phyloP scores from a whole-genome alignment of 2,329 filamentous ascomycete species.

The Fusarium globosum region DNA sequence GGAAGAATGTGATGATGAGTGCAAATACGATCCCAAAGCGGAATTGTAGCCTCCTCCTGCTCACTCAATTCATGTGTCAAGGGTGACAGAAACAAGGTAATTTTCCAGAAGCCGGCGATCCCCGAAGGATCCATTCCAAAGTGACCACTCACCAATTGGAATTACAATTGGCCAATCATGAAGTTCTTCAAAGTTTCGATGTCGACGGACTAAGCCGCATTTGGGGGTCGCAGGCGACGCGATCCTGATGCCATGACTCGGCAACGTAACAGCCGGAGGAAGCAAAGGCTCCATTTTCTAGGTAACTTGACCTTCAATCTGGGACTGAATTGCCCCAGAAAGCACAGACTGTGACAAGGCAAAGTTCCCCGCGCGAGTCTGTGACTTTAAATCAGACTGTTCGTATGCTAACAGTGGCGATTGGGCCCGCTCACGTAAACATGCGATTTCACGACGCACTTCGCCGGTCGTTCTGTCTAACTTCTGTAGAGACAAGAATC shows the following conservation, averaged over 20 bases:
- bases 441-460: not conserved
- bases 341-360: not conserved
- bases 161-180: not conserved
- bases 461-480: not conserved
- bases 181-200: not conserved
- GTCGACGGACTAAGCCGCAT: not conserved
- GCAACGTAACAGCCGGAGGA: not conserved
- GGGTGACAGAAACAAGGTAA: conserved; percentile 5
- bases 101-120: conserved; percentile 16
- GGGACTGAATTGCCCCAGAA: conserved; percentile 9
- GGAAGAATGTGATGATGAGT: not conserved
- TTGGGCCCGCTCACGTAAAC: not conserved
- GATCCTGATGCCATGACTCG: conserved; percentile 14
- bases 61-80: not conserved
- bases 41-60: conserved; percentile 10
- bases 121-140: conserved; percentile 4
- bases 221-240: conserved; percentile 6
- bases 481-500: not conserved
- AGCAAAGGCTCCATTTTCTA: conserved; percentile 1
- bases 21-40: not conserved
- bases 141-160: not conserved
- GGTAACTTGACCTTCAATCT: not conserved
- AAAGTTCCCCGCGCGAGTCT: not conserved
- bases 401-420: not conserved
- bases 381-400: not conserved